Percentiles rank a stretch among this genome's conserved stretches.
phyloP scores from a whole-genome alignment of 2,329 filamentous ascomycete species.

The Venturia effusa region DNA sequence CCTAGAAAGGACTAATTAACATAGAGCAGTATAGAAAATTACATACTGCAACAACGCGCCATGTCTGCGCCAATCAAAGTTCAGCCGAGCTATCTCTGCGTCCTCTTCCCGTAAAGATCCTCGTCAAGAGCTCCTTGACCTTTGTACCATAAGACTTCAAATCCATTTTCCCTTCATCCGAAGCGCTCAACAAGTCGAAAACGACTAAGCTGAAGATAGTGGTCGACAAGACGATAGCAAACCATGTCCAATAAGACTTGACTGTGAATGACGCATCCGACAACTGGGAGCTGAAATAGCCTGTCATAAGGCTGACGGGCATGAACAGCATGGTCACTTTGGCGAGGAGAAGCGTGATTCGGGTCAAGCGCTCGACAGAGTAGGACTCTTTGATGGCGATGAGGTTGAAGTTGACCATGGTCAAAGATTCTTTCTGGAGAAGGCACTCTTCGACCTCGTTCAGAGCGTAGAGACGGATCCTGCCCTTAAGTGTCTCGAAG shows the following conservation, averaged over 20 bases:
- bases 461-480: slow-evolving; percentile 49
- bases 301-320: slow-evolving; percentile 63
- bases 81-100: not conserved
- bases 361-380: slow-evolving; percentile 59
- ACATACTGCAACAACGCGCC: too few relatives aligned
- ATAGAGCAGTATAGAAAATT: too few relatives aligned
- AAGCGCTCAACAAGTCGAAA: slow-evolving; percentile 48
- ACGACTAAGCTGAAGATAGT: slow-evolving; percentile 48
- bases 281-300: slow-evolving; percentile 61
- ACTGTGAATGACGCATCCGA: slow-evolving; percentile 48
- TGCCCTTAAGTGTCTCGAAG: slow-evolving; percentile 49
- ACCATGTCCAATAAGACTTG: slow-evolving; percentile 56
- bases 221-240: slow-evolving; percentile 50
- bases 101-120: not conserved
- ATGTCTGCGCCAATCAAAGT: not conserved
- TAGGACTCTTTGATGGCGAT: slow-evolving; percentile 66
- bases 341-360: slow-evolving; percentile 60
- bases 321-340: slow-evolving; percentile 69
- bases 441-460: slow-evolving; percentile 53
- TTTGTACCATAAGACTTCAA: slow-evolving; percentile 19
- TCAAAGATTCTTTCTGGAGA: slow-evolving; percentile 59
- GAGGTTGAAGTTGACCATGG: slow-evolving; percentile 66
- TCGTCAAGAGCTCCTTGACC: not conserved
- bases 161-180: slow-evolving; percentile 44
- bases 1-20: too few relatives aligned